Evolutionary conservation across 495 filamentous ascomycete genomes (phyloP), one percentile per base, ranked within the genome.

Genomic region (Parathielavia appendiculata): DNA sequence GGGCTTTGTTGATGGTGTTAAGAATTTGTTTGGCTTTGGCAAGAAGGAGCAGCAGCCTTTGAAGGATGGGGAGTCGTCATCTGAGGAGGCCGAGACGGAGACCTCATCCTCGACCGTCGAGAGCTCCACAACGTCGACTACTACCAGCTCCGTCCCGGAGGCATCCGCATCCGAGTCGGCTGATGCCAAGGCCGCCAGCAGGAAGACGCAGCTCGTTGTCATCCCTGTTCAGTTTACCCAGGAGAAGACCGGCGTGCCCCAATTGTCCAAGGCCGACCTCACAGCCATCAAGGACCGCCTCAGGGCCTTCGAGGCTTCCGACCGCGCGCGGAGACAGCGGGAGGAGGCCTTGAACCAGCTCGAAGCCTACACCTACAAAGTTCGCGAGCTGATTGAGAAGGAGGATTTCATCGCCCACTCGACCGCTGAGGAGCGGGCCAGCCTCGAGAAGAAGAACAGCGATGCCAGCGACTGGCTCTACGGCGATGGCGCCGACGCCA

Each of bases 1-100:
- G 66, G 88, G 84, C 22, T 85, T 88, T 50, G 79, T 97, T 34
- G 95, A 96, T 63, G 89, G 89, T 41, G 88, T 97, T 67, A 99
- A 99, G 77, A 90, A 87, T 55, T 83, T 96, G 58, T 92, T 98
- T 66, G 95, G 95, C 16, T 88, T 97, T 65, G 93, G 93, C 59
- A 77, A 92, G 59, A 76, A 92, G 76, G 92, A 95, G 63, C 92
- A 97, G 72, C 83, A 87, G 63, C 83, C 89, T 20, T 72, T 96
- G 19, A 75, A 78, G 55, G 86, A 85, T 34, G 86, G 81, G 48
- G 73, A 76, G 54, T 59, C 56, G 54, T 59, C 56, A 46, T 76
- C 72, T 22, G 79, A 82, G 59, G 69, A 76, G 5, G 80, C 81
- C 56, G 69, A 75, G 6, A 78, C 77, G 11, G 75, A 81, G 23